phyloP scores from a whole-genome alignment of 1,139 yeast genomes.

The Candida pseudocylindracea region DNA sequence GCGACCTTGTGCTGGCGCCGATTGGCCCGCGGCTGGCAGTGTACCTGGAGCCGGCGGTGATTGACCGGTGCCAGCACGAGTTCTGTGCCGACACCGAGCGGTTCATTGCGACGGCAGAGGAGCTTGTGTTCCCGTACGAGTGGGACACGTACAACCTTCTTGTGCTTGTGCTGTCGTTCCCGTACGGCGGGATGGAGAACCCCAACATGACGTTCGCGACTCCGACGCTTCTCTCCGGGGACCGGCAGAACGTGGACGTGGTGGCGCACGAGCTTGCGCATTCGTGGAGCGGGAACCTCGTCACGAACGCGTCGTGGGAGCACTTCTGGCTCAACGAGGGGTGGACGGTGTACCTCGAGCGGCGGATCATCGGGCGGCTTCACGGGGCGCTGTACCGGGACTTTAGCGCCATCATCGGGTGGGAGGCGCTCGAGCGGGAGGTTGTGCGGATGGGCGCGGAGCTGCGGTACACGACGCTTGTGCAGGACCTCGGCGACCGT shows the following conservation, averaged over 20 bases:
- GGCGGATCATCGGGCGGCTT: slow-evolving; percentile 56
- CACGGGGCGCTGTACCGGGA: slow-evolving; percentile 66
- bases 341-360: slow-evolving; percentile 83
- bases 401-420: slow-evolving; percentile 69
- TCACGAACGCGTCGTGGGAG: slow-evolving; percentile 80
- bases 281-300: slow-evolving; percentile 82
- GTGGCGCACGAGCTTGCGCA: slow-evolving; percentile 87
- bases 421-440: slow-evolving; percentile 57
- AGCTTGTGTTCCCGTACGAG: slow-evolving; percentile 59
- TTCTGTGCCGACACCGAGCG: slow-evolving; percentile 63
- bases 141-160: slow-evolving; percentile 74
- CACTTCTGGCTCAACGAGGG: slow-evolving; percentile 94
- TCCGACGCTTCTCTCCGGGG: slow-evolving; percentile 74
- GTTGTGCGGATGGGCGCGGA: slow-evolving; percentile 38
- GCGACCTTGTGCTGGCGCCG: slow-evolving; percentile 42
- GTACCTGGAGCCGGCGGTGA: slow-evolving; percentile 52
- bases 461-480: slow-evolving; percentile 35
- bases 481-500: slow-evolving; percentile 43
- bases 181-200: slow-evolving; percentile 93
- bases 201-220: slow-evolving; percentile 85
- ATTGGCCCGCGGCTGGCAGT: slow-evolving; percentile 82
- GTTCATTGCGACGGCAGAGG: slow-evolving; percentile 64
- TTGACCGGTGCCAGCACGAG: slow-evolving; percentile 54
- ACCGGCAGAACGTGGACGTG: slow-evolving; percentile 69
- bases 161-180: slow-evolving; percentile 66